Evolutionary conservation across 495 filamentous ascomycete species (phyloP), one percentile per base, ranked within the genome.

Genomic region (Aspergillus leporis): DNA sequence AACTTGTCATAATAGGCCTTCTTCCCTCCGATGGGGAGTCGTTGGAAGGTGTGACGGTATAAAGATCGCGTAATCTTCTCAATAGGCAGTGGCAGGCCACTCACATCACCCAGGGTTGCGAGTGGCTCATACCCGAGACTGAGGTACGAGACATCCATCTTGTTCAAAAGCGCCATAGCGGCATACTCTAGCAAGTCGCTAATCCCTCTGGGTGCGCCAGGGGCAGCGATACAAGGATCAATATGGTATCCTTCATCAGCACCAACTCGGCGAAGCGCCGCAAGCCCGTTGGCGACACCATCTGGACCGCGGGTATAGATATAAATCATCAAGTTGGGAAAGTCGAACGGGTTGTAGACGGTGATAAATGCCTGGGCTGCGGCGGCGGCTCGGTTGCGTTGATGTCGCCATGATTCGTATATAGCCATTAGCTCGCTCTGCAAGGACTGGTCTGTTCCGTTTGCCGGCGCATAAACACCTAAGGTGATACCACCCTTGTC

Each of bases 1-100:
- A 74, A 77, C 51, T 78, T 78, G 50, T 78, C 75, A 58, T 76
- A 66, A 45, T 77, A 77, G 0, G 70, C 74, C 60, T 74, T 77
- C 66, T 80, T 80, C 0, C 77, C 77, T 1, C 58, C 60, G 3
- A 80, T 62, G 0, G 71, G 73, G 3, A 78, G 59, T 4, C 71
- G 63, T 8, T 52, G 64, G 32, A 74, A 75, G 0, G 71, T 64
- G 32, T 61, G 65, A 0, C 54, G 54, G 50, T 78, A 72, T 31
- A 75, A 12, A 8, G 62, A 61, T 2, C 72, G 53, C 4, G 74
- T 70, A 1, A 77, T 49, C 13, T 52, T 60, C 14, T 66, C 67
- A 10, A 74, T 32, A 0, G 59, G 56, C 4, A 32, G 18, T 3
- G 61, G 58, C 63, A 78, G 70, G 4, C 72, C 73, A 1, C 41